These are phyloP conservation scores for Blastobotrys attinorum DNA, from an alignment of 805 yeast genomes.

Conservation along the genomic window DNA sequence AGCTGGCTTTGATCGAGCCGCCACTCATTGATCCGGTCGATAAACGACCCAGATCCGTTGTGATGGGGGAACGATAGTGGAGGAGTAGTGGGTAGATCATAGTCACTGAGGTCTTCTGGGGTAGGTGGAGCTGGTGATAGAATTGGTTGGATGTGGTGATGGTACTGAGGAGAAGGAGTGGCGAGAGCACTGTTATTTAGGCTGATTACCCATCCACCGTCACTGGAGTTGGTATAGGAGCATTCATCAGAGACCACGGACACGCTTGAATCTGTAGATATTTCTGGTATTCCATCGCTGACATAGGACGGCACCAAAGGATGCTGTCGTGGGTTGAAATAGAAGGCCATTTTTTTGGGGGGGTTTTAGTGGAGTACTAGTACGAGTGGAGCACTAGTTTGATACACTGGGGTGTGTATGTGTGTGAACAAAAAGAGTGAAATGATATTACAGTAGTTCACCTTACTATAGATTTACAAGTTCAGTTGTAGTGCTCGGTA, in stretches of 20 bases:
- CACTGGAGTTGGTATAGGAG: slow-evolving; percentile 6
- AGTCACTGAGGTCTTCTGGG: slow-evolving; percentile 7
- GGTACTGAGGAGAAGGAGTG: neutral
- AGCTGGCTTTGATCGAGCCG: slow-evolving; percentile 32
- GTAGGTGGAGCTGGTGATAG: neutral
- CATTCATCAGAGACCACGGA: slow-evolving; percentile 12
- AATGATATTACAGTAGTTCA: too few species aligned
- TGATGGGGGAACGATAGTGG: slow-evolving; percentile 29
- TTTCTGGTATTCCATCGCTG: neutral
- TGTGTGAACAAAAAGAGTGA: too few species aligned
- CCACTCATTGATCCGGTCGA: slow-evolving; percentile 35
- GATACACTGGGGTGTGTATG: too few species aligned
- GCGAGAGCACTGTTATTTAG: neutral
- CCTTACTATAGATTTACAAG: too few species aligned
- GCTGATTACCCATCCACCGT: slow-evolving; percentile 5
- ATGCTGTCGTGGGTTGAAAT: neutral
- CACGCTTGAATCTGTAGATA: neutral
- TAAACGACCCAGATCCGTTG: slow-evolving; percentile 29
- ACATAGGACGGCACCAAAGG: neutral
- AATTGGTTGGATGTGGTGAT: neutral
- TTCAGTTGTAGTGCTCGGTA: too few species aligned
- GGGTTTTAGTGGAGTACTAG: neutral
- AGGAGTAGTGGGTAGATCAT: too few species aligned
- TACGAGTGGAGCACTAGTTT: too few species aligned
- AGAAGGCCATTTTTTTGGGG: neutral